phyloP scores from a whole-genome alignment of 208 protist species.

The Crithidia sp. region DNA sequence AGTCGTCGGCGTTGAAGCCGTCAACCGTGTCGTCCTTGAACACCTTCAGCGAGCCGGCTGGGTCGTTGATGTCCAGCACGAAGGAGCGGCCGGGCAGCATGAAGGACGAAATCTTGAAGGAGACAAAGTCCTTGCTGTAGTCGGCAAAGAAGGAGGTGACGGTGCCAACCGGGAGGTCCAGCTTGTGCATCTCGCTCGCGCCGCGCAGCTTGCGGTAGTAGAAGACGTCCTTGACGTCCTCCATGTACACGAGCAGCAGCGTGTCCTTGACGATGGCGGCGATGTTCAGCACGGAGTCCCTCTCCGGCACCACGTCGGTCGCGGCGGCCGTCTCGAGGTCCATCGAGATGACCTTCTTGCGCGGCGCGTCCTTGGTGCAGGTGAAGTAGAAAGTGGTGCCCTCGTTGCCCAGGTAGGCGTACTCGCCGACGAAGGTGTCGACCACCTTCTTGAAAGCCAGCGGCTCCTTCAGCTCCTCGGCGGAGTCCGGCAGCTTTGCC shows the following conservation, averaged over 20 bases:
- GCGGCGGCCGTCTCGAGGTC: constrained; percentile 57
- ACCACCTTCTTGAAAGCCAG: constrained; percentile 76
- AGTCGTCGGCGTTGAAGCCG: constrained; percentile 73
- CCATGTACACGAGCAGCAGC: constrained; percentile 87
- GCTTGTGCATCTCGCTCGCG: constrained; percentile 21
- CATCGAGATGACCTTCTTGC: constrained; percentile 86
- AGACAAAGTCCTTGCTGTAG: constrained; percentile 78
- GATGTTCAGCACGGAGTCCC: constrained; percentile 68
- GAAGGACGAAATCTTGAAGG: constrained; percentile 93
- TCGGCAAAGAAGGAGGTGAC: constrained; percentile 53
- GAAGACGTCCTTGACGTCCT: constrained; percentile 94
- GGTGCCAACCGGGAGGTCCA: constrained; percentile 86
- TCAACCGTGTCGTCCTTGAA: constrained; percentile 78
- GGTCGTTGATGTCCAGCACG: constrained; percentile 76
- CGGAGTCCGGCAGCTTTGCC: constrained; percentile 51
- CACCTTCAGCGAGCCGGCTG: constrained; percentile 56
- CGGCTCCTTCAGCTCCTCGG: constrained; percentile 40
- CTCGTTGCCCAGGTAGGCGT: constrained; percentile 91
- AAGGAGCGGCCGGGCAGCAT: constrained; percentile 85
- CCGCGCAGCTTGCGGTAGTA: constrained; percentile 73
- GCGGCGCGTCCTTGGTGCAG: constrained; percentile 89
- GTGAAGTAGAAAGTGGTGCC: constrained; percentile 85
- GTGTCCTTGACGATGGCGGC: constrained; percentile 66
- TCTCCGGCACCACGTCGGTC: constrained; percentile 75
- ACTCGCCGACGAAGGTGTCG: constrained; percentile 88